phyloP scores from a whole-genome alignment of 1,284 basidiomycete species.

The Apiotrichum siamense region DNA sequence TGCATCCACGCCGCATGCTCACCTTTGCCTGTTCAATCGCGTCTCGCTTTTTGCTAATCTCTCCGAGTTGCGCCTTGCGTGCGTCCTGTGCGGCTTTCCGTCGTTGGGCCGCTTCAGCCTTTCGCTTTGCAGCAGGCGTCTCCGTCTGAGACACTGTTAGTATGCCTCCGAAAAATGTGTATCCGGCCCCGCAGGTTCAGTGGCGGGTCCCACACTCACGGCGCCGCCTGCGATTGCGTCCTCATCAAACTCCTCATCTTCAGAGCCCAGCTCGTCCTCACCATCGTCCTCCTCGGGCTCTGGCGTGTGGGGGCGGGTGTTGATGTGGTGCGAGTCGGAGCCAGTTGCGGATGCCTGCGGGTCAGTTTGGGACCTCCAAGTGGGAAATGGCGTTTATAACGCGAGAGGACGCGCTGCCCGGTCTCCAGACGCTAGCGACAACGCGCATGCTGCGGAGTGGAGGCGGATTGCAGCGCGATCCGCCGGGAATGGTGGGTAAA shows the following conservation, averaged over 20 bases:
- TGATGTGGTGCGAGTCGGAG: slow-evolving; percentile 38
- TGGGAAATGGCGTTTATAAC: background rate
- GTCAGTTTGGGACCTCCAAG: too few relatives aligned
- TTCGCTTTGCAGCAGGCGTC: slow-evolving; percentile 32
- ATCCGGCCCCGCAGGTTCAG: background rate
- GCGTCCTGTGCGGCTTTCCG: slow-evolving; percentile 38
- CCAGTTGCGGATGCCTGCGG: slow-evolving; percentile 35
- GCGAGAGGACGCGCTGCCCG: background rate
- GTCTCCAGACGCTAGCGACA: background rate
- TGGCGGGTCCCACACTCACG: background rate
- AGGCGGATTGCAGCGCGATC: background rate
- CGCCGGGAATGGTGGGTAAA: background rate
- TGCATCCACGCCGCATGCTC: slow-evolving; percentile 4
- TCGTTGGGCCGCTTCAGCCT: slow-evolving; percentile 26
- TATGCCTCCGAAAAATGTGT: too few relatives aligned
- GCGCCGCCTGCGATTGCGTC: slow-evolving; percentile 13
- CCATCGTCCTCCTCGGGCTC: slow-evolving; percentile 22
- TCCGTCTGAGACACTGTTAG: slow-evolving; percentile 5
- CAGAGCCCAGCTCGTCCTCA: slow-evolving; percentile 32
- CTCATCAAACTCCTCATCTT: slow-evolving; percentile 28
- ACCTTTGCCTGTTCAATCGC: slow-evolving; percentile 46
- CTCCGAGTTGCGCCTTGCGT: slow-evolving; percentile 38
- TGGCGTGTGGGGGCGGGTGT: slow-evolving; percentile 35
- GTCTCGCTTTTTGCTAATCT: slow-evolving; percentile 38
- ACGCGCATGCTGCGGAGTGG: too few relatives aligned